phyloP scores from a whole-genome alignment of 2,329 filamentous ascomycete species.

The Aspergillus carbonarius region DNA sequence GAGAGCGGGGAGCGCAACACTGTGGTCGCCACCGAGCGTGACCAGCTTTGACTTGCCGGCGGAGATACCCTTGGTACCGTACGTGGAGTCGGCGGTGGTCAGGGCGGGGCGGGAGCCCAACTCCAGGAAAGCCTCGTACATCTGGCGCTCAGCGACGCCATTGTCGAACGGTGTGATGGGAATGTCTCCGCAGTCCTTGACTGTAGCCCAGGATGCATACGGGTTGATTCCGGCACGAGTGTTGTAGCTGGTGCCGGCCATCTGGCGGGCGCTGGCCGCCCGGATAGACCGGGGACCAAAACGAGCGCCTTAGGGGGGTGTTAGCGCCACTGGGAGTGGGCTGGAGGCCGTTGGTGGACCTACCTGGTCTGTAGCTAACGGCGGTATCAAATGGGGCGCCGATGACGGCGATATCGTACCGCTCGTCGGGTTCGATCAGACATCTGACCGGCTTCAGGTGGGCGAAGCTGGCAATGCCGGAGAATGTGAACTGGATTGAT shows the following conservation, averaged over 20 bases:
- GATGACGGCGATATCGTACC: constrained; percentile 70
- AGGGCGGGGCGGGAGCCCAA: constrained; percentile 54
- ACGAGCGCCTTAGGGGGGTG: constrained; percentile 55
- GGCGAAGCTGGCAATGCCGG: constrained; percentile 73
- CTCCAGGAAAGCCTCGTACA: constrained; percentile 76
- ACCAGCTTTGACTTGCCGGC: constrained; percentile 56
- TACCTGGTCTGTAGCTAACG: constrained; percentile 67
- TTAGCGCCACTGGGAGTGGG: neutral
- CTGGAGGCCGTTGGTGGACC: constrained; percentile 18
- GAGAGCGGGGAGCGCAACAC: constrained; percentile 67
- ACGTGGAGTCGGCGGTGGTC: constrained; percentile 27
- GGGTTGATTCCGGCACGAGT: constrained; percentile 79
- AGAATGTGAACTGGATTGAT: constrained; percentile 59
- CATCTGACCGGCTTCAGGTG: constrained; percentile 69
- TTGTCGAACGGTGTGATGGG: constrained; percentile 87
- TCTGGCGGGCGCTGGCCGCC: constrained; percentile 77
- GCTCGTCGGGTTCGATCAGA: constrained; percentile 62
- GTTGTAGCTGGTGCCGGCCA: constrained; percentile 77
- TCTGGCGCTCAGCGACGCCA: constrained; percentile 73
- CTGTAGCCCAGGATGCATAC: constrained; percentile 72
- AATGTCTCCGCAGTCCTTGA: constrained; percentile 89
- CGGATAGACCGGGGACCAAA: constrained; percentile 89
- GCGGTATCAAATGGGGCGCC: constrained; percentile 74
- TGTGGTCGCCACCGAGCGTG: constrained; percentile 73
- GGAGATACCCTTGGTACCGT: constrained; percentile 33